Base-by-base conservation (phyloP, 1,284 basidiomycete genomes). In the Ganoderma leucocontextum region DNA sequence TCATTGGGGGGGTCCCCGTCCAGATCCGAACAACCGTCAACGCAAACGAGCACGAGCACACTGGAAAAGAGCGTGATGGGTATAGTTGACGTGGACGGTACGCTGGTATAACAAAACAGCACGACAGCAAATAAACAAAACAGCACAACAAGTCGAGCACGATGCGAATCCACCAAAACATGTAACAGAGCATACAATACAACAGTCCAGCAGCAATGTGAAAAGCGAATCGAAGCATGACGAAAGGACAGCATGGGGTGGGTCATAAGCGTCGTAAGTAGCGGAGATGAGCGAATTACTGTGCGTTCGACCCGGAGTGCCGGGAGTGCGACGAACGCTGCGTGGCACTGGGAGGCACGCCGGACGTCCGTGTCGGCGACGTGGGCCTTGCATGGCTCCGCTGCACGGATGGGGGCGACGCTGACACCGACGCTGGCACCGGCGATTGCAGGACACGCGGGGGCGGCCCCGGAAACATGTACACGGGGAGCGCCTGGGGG, bases 391-490 rank as follows among this genome's bases (percentile, higher is more conserved):
- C 44, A 39, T 52, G 61, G 35, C 25, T 60, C 58, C 58, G 9
- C n/a, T 38, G 62, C 25, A 22, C 22, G 33, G 29, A 29, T 9
- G 60, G 9, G 52, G 38, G n/a, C 44, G 44, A 35, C 47, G 47
- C 47, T 13, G 41, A 41, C 41, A 13, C 42, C 4, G 61, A 65
- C 2, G 63, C 60, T 1, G 72, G 66, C 4, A 73, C 71, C 12
- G 70, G 64, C 0, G 68, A 19, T 4, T 72, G 73, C 8, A 75
- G 64, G 17, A 75, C 55, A 2, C 73, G 59, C n/a, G 73, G 74
- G 19, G 74, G 70, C 12, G 75, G 75, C 15, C 75, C 72, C 4
- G 76, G 71, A 22, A 78, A 69, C 70, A 79, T 73, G 52, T 74
- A 77, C 65, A 78, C 64, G 2, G 75, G 76, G 41, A 77, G 71